These are phyloP conservation scores for Calocybe cyanea DNA, from an alignment of 768 basidiomycete genomes.

Conservation along the genomic window DNA sequence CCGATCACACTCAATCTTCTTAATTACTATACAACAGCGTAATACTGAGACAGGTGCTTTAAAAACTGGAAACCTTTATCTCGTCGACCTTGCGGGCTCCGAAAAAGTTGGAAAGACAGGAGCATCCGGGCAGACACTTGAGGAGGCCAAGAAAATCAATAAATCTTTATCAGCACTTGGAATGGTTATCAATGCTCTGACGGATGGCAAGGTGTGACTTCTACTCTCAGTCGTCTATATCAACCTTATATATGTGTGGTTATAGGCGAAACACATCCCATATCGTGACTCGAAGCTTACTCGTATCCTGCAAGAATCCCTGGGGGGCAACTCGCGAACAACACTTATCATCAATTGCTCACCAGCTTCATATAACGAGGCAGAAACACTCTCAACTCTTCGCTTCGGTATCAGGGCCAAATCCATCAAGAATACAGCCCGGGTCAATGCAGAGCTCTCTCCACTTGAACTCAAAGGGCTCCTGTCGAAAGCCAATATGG, in stretches of 20 bases:
- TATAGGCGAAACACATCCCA: conserved; percentile 90
- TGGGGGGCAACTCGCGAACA: conserved; percentile 91
- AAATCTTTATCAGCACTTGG: conserved; percentile 96
- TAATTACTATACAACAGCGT: conserved; percentile 94
- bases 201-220: conserved; percentile 80
- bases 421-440: conserved; percentile 99
- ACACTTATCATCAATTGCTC: conserved; percentile 99
- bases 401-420: conserved; percentile 99
- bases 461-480: conserved; percentile 93
- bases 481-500: conserved; percentile 83
- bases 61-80: conserved; percentile 95
- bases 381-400: conserved; percentile 94
- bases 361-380: conserved; percentile 94
- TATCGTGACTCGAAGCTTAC: conserved; percentile 99
- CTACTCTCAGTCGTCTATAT: not conserved
- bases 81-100: conserved; percentile 97
- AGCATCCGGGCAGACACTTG: conserved; percentile 96
- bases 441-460: conserved; percentile 96
- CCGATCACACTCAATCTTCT: conserved; percentile 97
- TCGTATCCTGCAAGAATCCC: conserved; percentile 96
- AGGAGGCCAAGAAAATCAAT: conserved; percentile 99
- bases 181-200: conserved; percentile 99
- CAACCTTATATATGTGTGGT: not conserved
- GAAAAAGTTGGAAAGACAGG: conserved; percentile 99
- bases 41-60: conserved; percentile 95